Percentiles rank a stretch among this genome's conserved stretches.
phyloP scores from a whole-genome alignment of 2,329 filamentous ascomycete species.

The Cryphonectria nitschkei region DNA sequence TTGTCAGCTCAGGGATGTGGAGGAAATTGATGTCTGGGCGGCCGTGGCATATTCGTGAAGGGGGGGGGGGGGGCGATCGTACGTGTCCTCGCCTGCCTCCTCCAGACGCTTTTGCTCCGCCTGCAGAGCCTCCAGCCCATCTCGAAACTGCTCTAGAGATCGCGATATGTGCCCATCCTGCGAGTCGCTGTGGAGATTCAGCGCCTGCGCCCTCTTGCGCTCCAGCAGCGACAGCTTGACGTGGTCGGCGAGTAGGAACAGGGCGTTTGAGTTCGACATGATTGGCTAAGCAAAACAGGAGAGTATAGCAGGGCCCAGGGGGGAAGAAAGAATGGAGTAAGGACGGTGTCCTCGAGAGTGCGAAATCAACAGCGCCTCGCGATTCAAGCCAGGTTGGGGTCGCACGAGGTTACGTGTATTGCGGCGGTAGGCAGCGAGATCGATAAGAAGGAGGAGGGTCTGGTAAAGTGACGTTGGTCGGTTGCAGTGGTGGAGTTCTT shows the following conservation, averaged over 20 bases:
- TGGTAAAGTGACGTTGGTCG: conserved; percentile 2
- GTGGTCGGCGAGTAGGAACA: conserved; percentile 92
- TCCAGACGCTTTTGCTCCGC: conserved; percentile 66
- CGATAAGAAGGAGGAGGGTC: background rate
- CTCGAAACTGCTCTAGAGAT: conserved; percentile 83
- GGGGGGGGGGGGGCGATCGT: no score
- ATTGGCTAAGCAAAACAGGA: conserved; percentile 23
- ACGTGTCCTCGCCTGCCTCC: conserved; percentile 67
- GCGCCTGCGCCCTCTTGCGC: conserved; percentile 80
- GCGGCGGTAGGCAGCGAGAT: background rate
- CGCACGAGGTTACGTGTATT: background rate
- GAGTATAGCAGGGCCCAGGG: background rate
- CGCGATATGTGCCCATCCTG: conserved; percentile 89
- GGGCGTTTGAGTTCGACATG: conserved; percentile 70
- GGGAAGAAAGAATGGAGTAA: background rate
- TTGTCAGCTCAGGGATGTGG: background rate
- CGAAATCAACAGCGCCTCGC: background rate
- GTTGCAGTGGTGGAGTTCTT: background rate
- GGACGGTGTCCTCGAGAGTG: background rate
- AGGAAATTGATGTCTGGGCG: background rate
- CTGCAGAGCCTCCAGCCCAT: conserved; percentile 74
- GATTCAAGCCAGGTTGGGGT: background rate
- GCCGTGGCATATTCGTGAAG: background rate
- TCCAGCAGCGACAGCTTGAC: conserved; percentile 95
- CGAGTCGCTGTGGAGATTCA: conserved; percentile 76